Evolutionary conservation across 2,329 filamentous ascomycete genomes (phyloP).

Genomic region (Colletotrichum higginsianum): DNA sequence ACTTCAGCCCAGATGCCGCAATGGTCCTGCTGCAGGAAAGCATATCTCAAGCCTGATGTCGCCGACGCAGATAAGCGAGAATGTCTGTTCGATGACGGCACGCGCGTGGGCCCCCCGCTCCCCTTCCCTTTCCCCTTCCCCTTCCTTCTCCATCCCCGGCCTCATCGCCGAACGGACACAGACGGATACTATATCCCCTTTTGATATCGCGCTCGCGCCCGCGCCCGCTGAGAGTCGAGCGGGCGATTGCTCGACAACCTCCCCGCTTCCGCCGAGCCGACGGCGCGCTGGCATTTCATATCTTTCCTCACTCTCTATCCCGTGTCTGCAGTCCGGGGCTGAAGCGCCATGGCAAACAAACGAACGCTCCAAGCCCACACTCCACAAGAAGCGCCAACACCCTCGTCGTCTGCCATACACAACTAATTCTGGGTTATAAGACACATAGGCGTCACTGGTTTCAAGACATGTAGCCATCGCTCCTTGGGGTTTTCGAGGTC

Average conservation of each 20-base stretch:
- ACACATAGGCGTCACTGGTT: not conserved
- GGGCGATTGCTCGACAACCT: not conserved
- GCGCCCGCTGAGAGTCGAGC: not conserved
- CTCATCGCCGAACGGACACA: no score
- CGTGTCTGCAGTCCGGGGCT: not conserved
- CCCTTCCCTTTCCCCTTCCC: no score
- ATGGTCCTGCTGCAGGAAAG: constrained; percentile 11
- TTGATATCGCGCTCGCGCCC: not conserved
- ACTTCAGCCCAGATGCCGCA: not conserved
- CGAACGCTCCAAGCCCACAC: not conserved
- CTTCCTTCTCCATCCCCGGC: no score
- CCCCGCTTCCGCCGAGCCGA: not conserved
- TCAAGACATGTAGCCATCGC: no score
- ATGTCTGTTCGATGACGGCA: constrained; percentile 34
- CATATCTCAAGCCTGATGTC: constrained; percentile 20
- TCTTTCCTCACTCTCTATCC: no score
- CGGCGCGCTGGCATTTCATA: not conserved
- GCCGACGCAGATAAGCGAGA: constrained; percentile 22
- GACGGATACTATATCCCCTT: not conserved
- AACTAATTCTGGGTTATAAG: not conserved
- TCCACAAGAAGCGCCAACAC: not conserved
- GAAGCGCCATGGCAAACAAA: not conserved
- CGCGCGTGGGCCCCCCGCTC: no score
- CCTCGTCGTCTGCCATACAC: not conserved
- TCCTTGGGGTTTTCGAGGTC: not conserved